Evolutionary conservation across 306 rosid genomes (phyloP).

Genomic region (Dalbergia oliveri): DNA sequence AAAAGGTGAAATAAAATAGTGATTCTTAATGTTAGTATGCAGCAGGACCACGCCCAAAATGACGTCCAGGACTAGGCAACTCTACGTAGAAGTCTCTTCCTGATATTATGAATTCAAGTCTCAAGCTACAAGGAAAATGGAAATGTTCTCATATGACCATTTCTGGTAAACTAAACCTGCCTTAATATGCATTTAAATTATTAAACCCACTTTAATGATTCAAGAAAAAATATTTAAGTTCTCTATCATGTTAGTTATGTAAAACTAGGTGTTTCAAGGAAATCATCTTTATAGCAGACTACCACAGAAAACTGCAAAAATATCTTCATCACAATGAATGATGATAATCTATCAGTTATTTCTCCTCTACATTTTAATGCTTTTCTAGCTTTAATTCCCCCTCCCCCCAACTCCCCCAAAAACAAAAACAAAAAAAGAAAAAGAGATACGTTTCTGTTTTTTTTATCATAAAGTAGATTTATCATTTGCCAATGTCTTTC

Average conservation of each 20-base stretch:
- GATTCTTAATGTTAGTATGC: slow-evolving; percentile 3
- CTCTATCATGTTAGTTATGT: slow-evolving; percentile 2
- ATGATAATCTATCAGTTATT: background rate
- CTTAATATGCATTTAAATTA: slow-evolving; percentile 33
- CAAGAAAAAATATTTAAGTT: slow-evolving; percentile 2
- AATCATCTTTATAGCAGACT: slow-evolving; percentile 24
- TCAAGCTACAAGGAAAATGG: slow-evolving; percentile 16
- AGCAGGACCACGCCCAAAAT: slow-evolving; percentile 11
- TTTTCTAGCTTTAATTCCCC: background rate
- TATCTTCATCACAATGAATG: slow-evolving; percentile 17
- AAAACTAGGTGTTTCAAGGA: background rate
- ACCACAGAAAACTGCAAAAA: slow-evolving; percentile 24
- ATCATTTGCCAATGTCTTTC: background rate
- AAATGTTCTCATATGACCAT: slow-evolving; percentile 29
- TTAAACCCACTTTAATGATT: slow-evolving; percentile 31
- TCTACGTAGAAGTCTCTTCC: slow-evolving; percentile 8
- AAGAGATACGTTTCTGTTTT: background rate
- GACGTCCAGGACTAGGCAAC: slow-evolving; percentile 5
- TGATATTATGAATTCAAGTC: slow-evolving; percentile 34
- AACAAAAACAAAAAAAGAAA: background rate
- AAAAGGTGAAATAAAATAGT: background rate
- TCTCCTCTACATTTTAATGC: background rate
- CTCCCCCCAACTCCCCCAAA: background rate
- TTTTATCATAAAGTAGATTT: background rate
- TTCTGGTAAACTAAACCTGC: slow-evolving; percentile 34